Percentiles rank a stretch among this genome's conserved stretches.
Conservation (phyloP, 352 stramenopile species). For the Phytophthora aleatoria region DNA sequence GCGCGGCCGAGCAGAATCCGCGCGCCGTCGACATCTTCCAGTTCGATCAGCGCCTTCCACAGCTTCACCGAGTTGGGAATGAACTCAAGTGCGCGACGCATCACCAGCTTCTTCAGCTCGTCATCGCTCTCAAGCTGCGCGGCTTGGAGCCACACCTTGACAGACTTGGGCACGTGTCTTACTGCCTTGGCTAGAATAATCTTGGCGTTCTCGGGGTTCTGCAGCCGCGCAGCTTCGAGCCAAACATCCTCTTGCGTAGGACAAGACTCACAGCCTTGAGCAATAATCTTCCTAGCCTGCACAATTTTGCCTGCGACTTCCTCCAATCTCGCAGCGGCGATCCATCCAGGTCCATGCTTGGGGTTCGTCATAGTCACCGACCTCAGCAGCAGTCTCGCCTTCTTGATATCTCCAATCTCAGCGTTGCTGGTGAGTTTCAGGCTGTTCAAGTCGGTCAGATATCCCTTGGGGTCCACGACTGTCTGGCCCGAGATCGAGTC, state of each 20-base stretch:
- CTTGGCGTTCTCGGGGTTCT: constrained; percentile 96
- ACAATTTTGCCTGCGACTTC: constrained; percentile 96
- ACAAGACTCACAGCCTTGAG: constrained; percentile 96
- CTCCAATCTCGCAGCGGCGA: constrained; percentile 97
- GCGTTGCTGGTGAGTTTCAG: constrained; percentile 93
- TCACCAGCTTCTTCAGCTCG: constrained; percentile 90
- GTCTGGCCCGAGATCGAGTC: constrained; percentile 96
- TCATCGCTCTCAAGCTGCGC: constrained; percentile 94
- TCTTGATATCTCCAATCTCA: constrained; percentile 99
- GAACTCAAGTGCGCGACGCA: constrained; percentile 93
- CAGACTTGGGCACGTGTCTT: constrained; percentile 90
- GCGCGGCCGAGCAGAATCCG: constrained; percentile 94
- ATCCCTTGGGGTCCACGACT: constrained; percentile 97
- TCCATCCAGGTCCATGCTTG: constrained; percentile 98
- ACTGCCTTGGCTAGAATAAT: constrained; percentile 96
- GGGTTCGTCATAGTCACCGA: constrained; percentile 98
- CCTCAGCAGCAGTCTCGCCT: constrained; percentile 95
- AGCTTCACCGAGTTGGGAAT: constrained; percentile 97
- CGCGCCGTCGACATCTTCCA: constrained; percentile 97
- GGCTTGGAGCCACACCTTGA: constrained; percentile 97
- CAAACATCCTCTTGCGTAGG: constrained; percentile 98
- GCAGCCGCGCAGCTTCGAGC: constrained; percentile 96
- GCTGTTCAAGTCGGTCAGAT: constrained; percentile 97
- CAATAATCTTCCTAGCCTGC: constrained; percentile 97
- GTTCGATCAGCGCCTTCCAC: constrained; percentile 98